Evolutionary conservation across 192 early-diverging fungal species (phyloP), one percentile per base, ranked within the genome.

Genomic region (Jimgerdemannia flammicorona): DNA sequence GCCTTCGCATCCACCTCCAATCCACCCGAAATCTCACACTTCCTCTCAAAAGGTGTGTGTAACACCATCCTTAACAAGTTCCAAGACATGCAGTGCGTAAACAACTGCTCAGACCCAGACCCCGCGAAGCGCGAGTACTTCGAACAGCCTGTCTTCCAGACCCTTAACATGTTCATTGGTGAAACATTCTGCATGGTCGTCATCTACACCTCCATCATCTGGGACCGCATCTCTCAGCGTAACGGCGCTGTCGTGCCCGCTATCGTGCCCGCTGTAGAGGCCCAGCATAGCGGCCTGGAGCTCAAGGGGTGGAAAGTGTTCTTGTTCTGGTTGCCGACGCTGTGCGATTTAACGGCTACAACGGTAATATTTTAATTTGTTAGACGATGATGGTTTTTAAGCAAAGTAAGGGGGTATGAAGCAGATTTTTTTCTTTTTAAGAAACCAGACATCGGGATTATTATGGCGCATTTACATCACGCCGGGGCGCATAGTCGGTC

Each of bases 131-230:
- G 86, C 64, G 78, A 90, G 66, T 86, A 91, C 66, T 99, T 95
- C 88, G 96, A 99, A 80, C 97, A 99, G 83, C 97, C 97, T 14
- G 85, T 97, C n/a, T 96, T 93, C 93, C 96, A 98, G 88, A 98
- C 97, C 39, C 85, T 99, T 69, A 96, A 94, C 73, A 99, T 99
- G 97, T 99, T 98, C 81, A 80, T 95, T 49, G 97, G 97, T 69
- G 97, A 99, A 80, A 87, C 89, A 66, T 17, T 70, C 74, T 72
- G 73, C 78, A 40, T 77, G 72, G 41, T 83, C 79, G 78, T 72
- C 71, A 1, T 70, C 72, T 42, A 41, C 80, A 41, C 67, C 74
- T 29, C 64, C 72, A n/a, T 75, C 78, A 14, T 74, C 69, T 3
- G 54, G 75, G 17, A 59, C 75, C 40, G 75, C 75, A 0, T 68